Base-by-base conservation (phyloP, 2,329 filamentous ascomycete genomes). In the Pseudocercospora musae region DNA sequence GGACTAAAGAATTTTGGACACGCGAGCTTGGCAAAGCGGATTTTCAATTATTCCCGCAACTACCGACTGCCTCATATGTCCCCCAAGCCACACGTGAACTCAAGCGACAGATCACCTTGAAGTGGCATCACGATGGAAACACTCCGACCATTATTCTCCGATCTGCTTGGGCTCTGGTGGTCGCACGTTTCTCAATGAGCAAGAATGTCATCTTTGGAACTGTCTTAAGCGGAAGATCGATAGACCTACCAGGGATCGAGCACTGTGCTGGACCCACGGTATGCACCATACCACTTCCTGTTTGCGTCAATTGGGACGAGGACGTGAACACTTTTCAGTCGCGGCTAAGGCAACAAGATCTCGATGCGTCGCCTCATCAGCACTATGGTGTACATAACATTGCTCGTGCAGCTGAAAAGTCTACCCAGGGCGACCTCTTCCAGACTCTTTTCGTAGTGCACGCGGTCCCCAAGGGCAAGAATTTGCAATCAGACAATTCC, bases 81-180 rank as follows among this genome's bases (percentile, higher is more conserved):
- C 55, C 60, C 55, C 49, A 44, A 15, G 60, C 60, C 31, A 59
- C 49, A 11, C 20, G 21, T 1, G 23, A 62, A 31, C 27, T 27
- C 27, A 31, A 33, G 15, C 25, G 53, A 21, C 15, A 9, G 11
- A 40, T 56, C 13, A 23, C 40, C 10, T 23, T 59, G 8, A 13
- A 40, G 10, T 59, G 57, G 57, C 49, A 56, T 23, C 60, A 21
- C 33, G 29, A 50, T 27, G 56, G 20, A 5, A 37, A 13, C 11
- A 59, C 53, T 23, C 27, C 53, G n/a, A 20, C 53, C 2, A 33
- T 40, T 4, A 25, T 56, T 20, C 20, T 56, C 15, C 53, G 21
- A 18, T 56, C 31, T 48, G 44, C 64, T 6, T 66, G 58, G 64
- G 58, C 62, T 18, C 27, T 64, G n/a, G 33, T 64, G n/a, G 18